Base-by-base conservation (phyloP, 2,329 filamentous ascomycete genomes). In the Pseudovirgaria hyperparasitica region DNA sequence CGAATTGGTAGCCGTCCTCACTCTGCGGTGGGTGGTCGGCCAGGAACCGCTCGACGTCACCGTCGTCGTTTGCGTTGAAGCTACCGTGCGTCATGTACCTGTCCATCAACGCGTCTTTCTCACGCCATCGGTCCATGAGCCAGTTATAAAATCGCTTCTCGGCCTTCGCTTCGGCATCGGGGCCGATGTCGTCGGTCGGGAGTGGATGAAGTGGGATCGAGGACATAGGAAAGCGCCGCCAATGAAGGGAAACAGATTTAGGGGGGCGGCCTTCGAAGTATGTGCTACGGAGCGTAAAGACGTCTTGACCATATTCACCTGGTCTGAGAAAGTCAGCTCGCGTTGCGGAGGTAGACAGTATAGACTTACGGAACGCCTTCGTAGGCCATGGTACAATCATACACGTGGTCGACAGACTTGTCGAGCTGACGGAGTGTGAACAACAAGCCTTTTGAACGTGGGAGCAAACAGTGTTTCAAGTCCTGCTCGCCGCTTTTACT, bases 241-340 rank as follows among this genome's bases (percentile, higher is more conserved):
- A 98, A 59, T 94, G 77, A 62, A 96, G 84, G 55, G 94, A 94
- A 42, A 96, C 85, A 2, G 82, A 92, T 50, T 85, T 92, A 5
- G 90, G 90, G 1, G 85, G 76, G 0, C 82, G 77, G 22, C 90
- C 87, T 50, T 90, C 71, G 39, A 94, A 76, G 52, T 92, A 96
- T 16, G 82, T 90, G 31, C 81, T 82, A 2, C 72, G 70, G 5
- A 98, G 66, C 2, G 81, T 85, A 55, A 92, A 96, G 44, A 82
- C 74, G 26, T 92, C 74, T 49, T 94, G 84, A 15, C 85, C 86
- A 40, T 76, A 94, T 43, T 77, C 66, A 24, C 60, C 59, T 13
- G 40, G 43, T 12, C 56, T 59, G 28, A 21, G 22, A 13, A 8
- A 16, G 22, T 22, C 8, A 15, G 13, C 6, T n/a, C 9, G 15